Evolutionary conservation across 257 asterid genomes (phyloP).

Genomic region (Ocimum tenuiflorum): DNA sequence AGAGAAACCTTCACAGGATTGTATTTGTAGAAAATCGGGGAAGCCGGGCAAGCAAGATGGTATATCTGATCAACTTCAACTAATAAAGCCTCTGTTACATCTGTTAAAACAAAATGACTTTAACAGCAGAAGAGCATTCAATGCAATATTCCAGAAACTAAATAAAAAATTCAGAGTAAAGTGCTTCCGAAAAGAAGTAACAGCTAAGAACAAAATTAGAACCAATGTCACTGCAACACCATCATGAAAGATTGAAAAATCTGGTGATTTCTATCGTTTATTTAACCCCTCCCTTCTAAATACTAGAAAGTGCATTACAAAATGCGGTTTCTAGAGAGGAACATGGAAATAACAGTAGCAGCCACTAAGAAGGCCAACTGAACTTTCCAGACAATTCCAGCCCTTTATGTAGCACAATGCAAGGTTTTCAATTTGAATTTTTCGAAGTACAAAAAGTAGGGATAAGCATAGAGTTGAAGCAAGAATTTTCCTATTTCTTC

Average conservation of each 20-base stretch:
- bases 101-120: constrained; percentile 30
- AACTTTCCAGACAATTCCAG: background rate
- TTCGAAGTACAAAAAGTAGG: background rate
- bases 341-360: background rate
- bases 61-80: constrained; percentile 91
- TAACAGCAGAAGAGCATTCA: background rate
- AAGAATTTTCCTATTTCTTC: no score
- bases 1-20: constrained; percentile 85
- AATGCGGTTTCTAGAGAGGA: background rate
- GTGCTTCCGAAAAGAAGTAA: background rate
- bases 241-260: no score
- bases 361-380: background rate
- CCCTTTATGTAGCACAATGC: background rate
- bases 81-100: constrained; percentile 79
- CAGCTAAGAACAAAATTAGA: background rate
- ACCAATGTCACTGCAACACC: no score
- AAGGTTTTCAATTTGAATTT: background rate
- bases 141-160: background rate
- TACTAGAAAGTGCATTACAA: background rate
- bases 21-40: constrained; percentile 95
- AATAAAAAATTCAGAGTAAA: background rate
- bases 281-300: background rate
- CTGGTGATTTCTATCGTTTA: background rate
- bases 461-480: background rate
- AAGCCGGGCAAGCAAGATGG: constrained; percentile 99